phyloP scores from a whole-genome alignment of 257 asterid species.

The Solanum verrucosum region DNA sequence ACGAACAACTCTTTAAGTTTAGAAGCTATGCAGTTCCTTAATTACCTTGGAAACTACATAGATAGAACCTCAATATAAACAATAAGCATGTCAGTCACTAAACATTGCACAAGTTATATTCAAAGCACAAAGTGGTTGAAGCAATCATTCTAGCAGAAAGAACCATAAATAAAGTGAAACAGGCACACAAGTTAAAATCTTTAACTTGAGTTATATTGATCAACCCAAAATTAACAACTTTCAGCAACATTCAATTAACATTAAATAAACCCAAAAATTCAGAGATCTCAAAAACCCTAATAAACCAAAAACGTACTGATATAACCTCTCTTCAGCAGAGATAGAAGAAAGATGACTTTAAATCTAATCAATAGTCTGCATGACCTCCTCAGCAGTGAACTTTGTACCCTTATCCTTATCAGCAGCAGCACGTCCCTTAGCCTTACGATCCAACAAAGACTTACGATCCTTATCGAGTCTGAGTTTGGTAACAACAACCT shows the following conservation, averaged over 20 bases:
- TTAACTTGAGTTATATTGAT: neutral
- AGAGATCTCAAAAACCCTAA: neutral
- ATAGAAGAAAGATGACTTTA: neutral
- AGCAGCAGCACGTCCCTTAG: constrained; percentile 62
- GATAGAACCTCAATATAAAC: neutral
- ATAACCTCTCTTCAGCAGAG: neutral
- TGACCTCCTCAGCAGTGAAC: constrained; percentile 58
- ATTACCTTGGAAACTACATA: neutral
- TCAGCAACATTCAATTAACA: neutral
- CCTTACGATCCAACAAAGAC: constrained; percentile 56
- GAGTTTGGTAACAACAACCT: constrained; percentile 58
- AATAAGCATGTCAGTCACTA: neutral
- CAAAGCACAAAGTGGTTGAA: neutral
- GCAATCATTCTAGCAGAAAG: neutral
- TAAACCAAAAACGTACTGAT: neutral
- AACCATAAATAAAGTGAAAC: neutral
- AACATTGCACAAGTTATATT: neutral
- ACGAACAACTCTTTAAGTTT: neutral
- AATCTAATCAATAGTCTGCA: constrained; percentile 51
- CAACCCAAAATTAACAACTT: neutral
- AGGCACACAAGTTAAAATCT: neutral
- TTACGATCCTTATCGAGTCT: constrained; percentile 63
- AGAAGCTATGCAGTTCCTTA: neutral
- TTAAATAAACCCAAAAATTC: neutral
- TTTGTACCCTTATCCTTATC: constrained; percentile 70